Percentiles rank a stretch among this genome's conserved stretches.
These are phyloP conservation scores for Acarospora socialis DNA, from an alignment of 2,329 filamentous ascomycete species.

Conservation along the genomic window DNA sequence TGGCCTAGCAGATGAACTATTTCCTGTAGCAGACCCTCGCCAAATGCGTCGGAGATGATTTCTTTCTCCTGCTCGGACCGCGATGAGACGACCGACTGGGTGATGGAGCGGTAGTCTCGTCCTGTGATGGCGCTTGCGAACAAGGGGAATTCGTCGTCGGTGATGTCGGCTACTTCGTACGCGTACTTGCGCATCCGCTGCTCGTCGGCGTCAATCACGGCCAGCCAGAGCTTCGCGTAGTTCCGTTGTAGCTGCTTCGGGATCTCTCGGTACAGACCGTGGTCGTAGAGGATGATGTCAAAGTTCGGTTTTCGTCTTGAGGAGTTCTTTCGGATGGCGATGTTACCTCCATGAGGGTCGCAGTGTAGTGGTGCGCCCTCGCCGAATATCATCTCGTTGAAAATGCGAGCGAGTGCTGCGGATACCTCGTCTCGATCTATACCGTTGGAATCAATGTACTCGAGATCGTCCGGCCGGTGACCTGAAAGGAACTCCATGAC, in stretches of 20 bases:
- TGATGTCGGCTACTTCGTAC: slow-evolving; percentile 75
- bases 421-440: slow-evolving; percentile 96
- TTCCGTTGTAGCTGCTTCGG: slow-evolving; percentile 61
- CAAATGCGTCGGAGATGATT: slow-evolving; percentile 67
- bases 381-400: slow-evolving; percentile 99
- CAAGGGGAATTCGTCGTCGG: slow-evolving; percentile 78
- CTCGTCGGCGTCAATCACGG: slow-evolving; percentile 83
- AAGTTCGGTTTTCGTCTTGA: slow-evolving; percentile 58
- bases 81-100: slow-evolving; percentile 40
- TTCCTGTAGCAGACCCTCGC: slow-evolving; percentile 66
- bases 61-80: slow-evolving; percentile 69
- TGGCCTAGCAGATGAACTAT: slow-evolving; percentile 76
- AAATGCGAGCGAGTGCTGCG: slow-evolving; percentile 75
- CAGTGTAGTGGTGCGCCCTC: slow-evolving; percentile 80
- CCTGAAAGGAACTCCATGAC: slow-evolving; percentile 93
- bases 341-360: slow-evolving; percentile 91
- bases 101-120: slow-evolving; percentile 69
- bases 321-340: slow-evolving; percentile 72
- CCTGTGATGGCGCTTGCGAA: slow-evolving; percentile 96
- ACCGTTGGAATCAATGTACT: slow-evolving; percentile 66
- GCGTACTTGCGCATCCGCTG: slow-evolving; percentile 75
- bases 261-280: slow-evolving; percentile 91
- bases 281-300: slow-evolving; percentile 91
- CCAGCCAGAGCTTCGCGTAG: slow-evolving; percentile 95
- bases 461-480: slow-evolving; percentile 73